These are phyloP conservation scores for Plicaturopsis crispa DNA, from an alignment of 768 basidiomycete genomes.

Conservation along the genomic window DNA sequence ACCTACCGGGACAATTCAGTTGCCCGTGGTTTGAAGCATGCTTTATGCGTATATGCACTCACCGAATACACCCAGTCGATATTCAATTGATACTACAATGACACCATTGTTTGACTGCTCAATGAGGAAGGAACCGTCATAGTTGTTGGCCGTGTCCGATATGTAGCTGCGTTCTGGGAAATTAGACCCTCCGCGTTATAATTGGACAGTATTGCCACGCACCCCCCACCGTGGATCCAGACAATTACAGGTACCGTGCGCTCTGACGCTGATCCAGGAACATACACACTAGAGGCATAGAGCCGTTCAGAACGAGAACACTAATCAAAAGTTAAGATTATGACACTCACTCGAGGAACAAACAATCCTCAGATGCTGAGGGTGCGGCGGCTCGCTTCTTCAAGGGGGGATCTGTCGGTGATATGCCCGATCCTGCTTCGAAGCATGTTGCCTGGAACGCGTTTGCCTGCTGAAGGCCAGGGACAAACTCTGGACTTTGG, in stretches of 20 bases:
- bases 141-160: conserved; percentile 25
- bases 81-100: conserved; percentile 12
- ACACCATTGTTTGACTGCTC: conserved; percentile 31
- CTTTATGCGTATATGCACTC: background rate
- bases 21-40: background rate
- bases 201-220: conserved; percentile 20
- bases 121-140: conserved; percentile 2
- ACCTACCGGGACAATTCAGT: conserved; percentile 18
- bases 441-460: background rate
- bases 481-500: conserved; percentile 4
- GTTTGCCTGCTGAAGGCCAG: conserved; percentile 3
- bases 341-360: background rate
- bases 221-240: conserved; percentile 18
- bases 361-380: background rate
- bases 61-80: conserved; percentile 31
- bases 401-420: background rate
- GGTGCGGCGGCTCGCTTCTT: background rate
- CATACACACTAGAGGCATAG: background rate
- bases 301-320: background rate
- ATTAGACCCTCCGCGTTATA: conserved; percentile 4
- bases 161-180: conserved; percentile 33
- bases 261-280: background rate
- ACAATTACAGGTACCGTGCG: conserved; percentile 10
- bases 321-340: background rate
- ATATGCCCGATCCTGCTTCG: background rate